Evolutionary conservation across 106 monocot species (phyloP), one percentile per base, ranked within the genome.

Genomic region (Phalaenopsis equestris): DNA sequence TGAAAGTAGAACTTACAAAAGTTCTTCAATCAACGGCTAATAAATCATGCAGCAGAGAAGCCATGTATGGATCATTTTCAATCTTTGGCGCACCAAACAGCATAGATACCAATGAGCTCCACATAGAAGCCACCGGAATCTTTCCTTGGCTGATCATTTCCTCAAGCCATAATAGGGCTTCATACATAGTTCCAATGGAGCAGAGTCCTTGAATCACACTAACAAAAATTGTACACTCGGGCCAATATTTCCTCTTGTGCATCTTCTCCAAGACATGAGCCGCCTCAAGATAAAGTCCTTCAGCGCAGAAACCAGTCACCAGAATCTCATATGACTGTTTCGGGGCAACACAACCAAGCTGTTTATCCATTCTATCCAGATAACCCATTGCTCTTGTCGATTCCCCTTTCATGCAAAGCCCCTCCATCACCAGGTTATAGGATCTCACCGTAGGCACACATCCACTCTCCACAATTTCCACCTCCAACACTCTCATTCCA

Each of bases 161-260:
- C 83, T 93, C 98, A 45, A 99, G 73, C 91, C 89, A 94, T 16
- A 99, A 18, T n/a, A 93, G 38, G 15, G 98, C 92, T 55, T 99
- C 94, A 75, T 89, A 99, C 36, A 48, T 80, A 78, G 83, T 85
- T n/a, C 93, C 87, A 56, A 72, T 19, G 0, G 78, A 79, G 73
- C 89, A 88, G 64, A 92, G 89, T 1, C 94, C 94, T 56, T 41
- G 47, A 72, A 94, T 86, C 10, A 97, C 78, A 57, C 65, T 72
- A 48, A 14, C 19, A 38, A 86, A 92, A 3, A 81, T 52, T n/a
- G 17, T 55, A 41, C 61, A 46, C 12, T 80, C 81, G 4, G 94
- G 84, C 49, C 83, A 79, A 81, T 87, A 83, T 41, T 77, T 80
- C 78, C 75, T 85, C 79, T 81, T 87, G 67, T 87, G 43, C 98